Base-by-base conservation (phyloP, 2,329 filamentous ascomycete species). In the Aspergillus eucalypticola region DNA sequence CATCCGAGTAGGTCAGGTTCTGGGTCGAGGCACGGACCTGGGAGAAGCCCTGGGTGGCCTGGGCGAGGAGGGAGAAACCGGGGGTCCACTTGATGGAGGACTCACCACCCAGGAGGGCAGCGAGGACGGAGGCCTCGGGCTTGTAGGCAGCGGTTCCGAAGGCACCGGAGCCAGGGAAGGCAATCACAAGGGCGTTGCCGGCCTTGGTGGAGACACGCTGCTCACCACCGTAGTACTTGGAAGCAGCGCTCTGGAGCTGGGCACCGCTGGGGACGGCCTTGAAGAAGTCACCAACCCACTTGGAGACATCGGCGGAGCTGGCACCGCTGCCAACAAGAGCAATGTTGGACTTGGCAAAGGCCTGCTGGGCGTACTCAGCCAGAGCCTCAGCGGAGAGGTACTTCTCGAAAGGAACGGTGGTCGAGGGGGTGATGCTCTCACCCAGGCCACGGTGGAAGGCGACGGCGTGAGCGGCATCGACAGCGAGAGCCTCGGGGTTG, bases 211-310 rank as follows among this genome's bases (percentile, higher is more conserved):
- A 84, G 68, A 90, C 90, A 70, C 95, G 91, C 83, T 96, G 91
- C 84, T 99, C 92, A 74, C 95, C 96, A 77, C 95, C 95, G 74
- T 87, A 90, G 87, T 98, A 99, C 80, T 93, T 95, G 75, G 87
- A 86, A 65, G 90, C 83, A 67, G 86, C 79, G 63, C 82, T 81
- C 75, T 90, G 79, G 42, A 80, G 70, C 67, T 84, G 78, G 71
- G 83, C 80, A 73, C 81, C 78, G 68, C 79, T 76, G 60, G 88
- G 84, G 53, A 90, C 83, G 61, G 84, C 83, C 76, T 88, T 87
- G 84, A 99, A 98, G 86, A 97, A 97, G 75, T 96, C 88, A 73
- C 88, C 87, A 65, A 96, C 88, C 93, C 94, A 98, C 82, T 95
- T 96, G 73, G 86, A 85, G 67, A 98, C 82, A 64, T 90, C 87